These are phyloP conservation scores for Rhizomucor miehei DNA, from an alignment of 371 early-diverging fungal species.

Conservation along the genomic window DNA sequence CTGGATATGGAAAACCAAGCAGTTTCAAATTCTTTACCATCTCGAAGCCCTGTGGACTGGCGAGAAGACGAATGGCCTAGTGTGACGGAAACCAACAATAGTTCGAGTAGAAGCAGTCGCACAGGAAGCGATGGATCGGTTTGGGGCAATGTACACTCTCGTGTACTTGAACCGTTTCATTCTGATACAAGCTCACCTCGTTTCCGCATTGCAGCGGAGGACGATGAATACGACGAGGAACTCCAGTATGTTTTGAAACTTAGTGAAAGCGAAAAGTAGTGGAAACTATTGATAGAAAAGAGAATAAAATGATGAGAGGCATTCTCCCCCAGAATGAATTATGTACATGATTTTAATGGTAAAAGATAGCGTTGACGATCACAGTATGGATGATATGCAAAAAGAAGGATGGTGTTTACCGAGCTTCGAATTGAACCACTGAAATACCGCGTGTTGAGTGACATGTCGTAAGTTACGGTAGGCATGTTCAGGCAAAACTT, in stretches of 20 bases:
- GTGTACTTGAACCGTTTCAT: neutral
- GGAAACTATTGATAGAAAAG: no score
- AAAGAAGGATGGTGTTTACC: constrained; percentile 38
- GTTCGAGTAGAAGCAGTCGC: neutral
- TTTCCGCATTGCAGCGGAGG: neutral
- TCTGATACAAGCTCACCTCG: neutral
- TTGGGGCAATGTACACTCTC: constrained; percentile 14
- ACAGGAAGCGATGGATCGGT: neutral
- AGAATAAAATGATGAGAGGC: neutral
- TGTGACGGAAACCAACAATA: constrained; percentile 3
- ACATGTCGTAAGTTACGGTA: neutral
- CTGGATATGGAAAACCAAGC: constrained; percentile 14
- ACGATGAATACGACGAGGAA: constrained; percentile 40
- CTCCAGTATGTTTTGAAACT: constrained; percentile 38
- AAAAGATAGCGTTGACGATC: neutral
- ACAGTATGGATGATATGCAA: neutral
- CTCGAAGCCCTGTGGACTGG: neutral
- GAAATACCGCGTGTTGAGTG: constrained; percentile 2
- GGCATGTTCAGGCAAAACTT: constrained; percentile 21
- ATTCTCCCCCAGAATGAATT: neutral
- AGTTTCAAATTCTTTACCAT: neutral
- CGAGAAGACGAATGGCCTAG: constrained; percentile 10
- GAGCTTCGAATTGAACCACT: constrained; percentile 90
- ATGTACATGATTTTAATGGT: neutral
- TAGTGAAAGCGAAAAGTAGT: constrained; percentile 39